Conservation (phyloP, 495 filamentous ascomycete genomes). For the Clohesyomyces aquaticus region DNA sequence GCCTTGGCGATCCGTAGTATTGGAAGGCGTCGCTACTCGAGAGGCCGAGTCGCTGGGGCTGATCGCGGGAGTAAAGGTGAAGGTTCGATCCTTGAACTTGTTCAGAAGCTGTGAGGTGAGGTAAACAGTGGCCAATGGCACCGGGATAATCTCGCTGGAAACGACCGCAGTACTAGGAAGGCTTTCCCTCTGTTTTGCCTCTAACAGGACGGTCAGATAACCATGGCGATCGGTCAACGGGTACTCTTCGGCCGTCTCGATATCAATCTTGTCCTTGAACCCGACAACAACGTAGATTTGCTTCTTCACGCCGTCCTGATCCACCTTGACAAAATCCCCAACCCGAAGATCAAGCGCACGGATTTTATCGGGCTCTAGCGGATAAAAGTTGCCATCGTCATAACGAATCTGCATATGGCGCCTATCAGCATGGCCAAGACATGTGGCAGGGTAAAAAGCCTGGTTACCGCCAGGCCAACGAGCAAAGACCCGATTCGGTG, state of each 20-base stretch:
- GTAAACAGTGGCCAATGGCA: constrained; percentile 46
- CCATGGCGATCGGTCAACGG: constrained; percentile 46
- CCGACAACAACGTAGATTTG: constrained; percentile 46
- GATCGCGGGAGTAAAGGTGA: constrained; percentile 7
- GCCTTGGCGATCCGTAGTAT: constrained; percentile 21
- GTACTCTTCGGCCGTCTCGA: constrained; percentile 19
- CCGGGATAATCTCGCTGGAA: constrained; percentile 30
- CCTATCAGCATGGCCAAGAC: constrained; percentile 35
- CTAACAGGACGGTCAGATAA: constrained; percentile 39
- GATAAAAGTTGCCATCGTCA: constrained; percentile 47
- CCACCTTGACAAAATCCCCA: constrained; percentile 51
- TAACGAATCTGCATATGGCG: constrained; percentile 43
- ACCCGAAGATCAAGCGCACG: constrained; percentile 44
- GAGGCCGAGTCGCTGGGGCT: not conserved
- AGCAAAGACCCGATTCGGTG: constrained; percentile 48
- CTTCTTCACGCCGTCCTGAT: constrained; percentile 44
- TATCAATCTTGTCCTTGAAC: constrained; percentile 41
- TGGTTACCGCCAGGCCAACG: constrained; percentile 45
- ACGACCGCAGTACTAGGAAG: constrained; percentile 8
- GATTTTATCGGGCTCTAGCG: constrained; percentile 38
- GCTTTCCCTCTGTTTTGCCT: constrained; percentile 43
- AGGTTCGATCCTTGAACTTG: constrained; percentile 40
- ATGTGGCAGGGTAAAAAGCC: constrained; percentile 50
- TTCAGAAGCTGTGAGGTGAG: constrained; percentile 45
- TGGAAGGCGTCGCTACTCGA: constrained; percentile 37